Evolutionary conservation across 176 grass and related monocot species (phyloP).

Genomic region (Elymus sibiricus): DNA sequence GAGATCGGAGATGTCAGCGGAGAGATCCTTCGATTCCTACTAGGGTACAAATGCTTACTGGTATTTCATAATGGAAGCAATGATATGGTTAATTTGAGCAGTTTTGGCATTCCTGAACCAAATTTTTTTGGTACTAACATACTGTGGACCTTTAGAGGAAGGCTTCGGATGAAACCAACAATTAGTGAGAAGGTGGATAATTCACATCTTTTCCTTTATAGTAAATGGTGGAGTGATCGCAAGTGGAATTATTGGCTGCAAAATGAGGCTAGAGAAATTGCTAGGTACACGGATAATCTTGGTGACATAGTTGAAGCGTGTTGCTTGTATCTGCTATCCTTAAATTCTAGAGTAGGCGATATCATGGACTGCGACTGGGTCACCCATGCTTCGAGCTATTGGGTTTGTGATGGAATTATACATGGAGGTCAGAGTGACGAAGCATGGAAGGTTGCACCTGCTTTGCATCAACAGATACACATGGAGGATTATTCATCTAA

Average conservation of each 20-base stretch:
- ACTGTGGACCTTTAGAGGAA: not conserved
- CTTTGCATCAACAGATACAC: not conserved
- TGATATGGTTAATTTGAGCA: too few species aligned
- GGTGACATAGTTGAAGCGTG: fast-evolving
- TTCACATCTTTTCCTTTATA: not conserved
- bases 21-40: not conserved
- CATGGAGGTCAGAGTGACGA: not conserved
- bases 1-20: not conserved
- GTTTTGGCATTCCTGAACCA: not conserved
- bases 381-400: not conserved
- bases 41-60: fast-evolving
- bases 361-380: not conserved
- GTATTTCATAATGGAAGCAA: not conserved
- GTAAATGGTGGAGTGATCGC: fast-evolving
- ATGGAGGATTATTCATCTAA: too few species aligned
- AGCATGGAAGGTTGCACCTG: not conserved
- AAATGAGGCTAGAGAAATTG: not conserved
- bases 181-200: fast-evolving
- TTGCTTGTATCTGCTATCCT: not conserved
- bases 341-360: fast-evolving
- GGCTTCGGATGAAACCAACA: not conserved
- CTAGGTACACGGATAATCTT: fast-evolving
- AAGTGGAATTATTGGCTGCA: not conserved
- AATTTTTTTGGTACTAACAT: not conserved
- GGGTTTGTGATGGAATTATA: too few species aligned